Evolutionary conservation across 2,329 filamentous ascomycete species (phyloP).

Genomic region (Podosphaera fusca): DNA sequence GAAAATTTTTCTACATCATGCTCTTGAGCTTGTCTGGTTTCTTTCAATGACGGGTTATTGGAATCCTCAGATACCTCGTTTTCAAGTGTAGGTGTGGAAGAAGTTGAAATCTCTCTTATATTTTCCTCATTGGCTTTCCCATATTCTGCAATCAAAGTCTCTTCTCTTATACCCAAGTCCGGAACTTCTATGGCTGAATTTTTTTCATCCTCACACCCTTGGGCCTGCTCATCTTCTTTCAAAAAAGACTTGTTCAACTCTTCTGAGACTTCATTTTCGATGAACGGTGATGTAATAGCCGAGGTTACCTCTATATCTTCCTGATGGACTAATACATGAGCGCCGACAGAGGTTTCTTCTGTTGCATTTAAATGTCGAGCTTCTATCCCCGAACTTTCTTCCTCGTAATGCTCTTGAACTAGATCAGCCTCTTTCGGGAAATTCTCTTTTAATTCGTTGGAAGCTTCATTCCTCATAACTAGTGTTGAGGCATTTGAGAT

Average conservation of each 20-base stretch:
- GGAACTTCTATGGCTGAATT: not conserved
- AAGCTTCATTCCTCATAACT: not conserved
- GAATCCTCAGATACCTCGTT: not conserved
- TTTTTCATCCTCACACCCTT: not conserved
- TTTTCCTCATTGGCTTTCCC: no score
- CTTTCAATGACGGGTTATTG: not conserved
- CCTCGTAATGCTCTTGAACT: not conserved
- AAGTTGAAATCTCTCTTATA: no score
- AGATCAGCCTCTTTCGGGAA: not conserved
- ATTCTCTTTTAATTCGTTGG: not conserved
- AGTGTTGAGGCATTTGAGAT: no score
- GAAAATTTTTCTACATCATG: not conserved
- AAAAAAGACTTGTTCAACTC: not conserved
- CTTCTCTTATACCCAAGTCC: no score
- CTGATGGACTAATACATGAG: not conserved
- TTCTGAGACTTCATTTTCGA: not conserved
- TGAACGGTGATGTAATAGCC: not conserved
- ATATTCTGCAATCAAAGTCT: no score
- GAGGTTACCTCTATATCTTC: not conserved
- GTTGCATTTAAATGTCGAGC: not conserved
- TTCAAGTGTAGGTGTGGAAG: no score
- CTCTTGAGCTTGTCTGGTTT: not conserved
- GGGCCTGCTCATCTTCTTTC: not conserved
- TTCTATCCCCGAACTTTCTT: not conserved
- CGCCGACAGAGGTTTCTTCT: not conserved